Conservation (phyloP, 2,329 filamentous ascomycete genomes). For the Dryadomyces quercivorus region DNA sequence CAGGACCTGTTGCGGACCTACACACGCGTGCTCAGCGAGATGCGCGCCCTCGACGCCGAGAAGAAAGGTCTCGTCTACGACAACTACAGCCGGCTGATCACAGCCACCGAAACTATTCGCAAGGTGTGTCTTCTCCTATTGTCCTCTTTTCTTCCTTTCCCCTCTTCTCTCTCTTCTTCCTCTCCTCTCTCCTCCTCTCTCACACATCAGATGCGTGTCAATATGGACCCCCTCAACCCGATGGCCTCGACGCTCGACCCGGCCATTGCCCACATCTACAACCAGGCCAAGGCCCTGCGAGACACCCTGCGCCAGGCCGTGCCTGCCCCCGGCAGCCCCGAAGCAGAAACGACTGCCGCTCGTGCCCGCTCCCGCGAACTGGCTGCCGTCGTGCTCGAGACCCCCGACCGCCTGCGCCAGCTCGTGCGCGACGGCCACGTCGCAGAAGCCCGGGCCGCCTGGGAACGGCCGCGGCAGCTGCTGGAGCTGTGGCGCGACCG, state of each 20-base stretch:
- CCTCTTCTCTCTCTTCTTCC: not conserved
- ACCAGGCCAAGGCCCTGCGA: constrained; percentile 42
- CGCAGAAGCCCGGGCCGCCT: constrained; percentile 47
- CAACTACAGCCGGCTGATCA: constrained; percentile 93
- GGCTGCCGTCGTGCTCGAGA: constrained; percentile 49
- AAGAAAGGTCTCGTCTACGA: constrained; percentile 96
- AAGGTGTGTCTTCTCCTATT: constrained; percentile 33
- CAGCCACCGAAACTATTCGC: constrained; percentile 91
- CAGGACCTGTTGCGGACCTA: constrained; percentile 60
- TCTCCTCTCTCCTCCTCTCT: too few relatives aligned
- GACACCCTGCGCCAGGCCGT: constrained; percentile 36
- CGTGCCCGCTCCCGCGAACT: constrained; percentile 37
- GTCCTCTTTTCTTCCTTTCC: not conserved
- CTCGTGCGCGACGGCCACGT: constrained; percentile 47
- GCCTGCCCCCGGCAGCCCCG: constrained; percentile 30
- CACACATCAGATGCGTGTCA: constrained; percentile 52
- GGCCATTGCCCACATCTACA: constrained; percentile 64
- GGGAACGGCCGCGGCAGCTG: constrained; percentile 40
- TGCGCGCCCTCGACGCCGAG: constrained; percentile 83
- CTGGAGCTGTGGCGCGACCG: constrained; percentile 41
- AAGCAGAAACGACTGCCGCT: constrained; percentile 22
- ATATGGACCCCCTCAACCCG: constrained; percentile 68
- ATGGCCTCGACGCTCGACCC: constrained; percentile 61
- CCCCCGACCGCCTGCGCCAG: constrained; percentile 44
- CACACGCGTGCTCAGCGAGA: constrained; percentile 63